Percentiles rank a stretch among this genome's conserved stretches.
Conservation (phyloP, 179 eudicot genomes). For the Beta lomatogona region DNA sequence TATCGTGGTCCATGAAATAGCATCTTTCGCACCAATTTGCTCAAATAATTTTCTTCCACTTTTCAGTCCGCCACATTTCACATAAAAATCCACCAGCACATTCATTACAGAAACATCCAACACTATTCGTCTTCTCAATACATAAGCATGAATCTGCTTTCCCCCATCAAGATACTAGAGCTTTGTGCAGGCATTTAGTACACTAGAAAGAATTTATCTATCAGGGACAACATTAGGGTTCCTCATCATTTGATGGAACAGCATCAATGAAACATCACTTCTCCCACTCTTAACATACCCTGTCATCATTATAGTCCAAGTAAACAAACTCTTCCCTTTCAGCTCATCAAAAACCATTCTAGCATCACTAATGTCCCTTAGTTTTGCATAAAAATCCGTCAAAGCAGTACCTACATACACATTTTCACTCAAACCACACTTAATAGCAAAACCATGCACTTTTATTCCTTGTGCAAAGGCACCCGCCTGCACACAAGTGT, state of each 20-base stretch:
- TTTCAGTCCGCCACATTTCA: slow-evolving; percentile 56
- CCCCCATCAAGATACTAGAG: slow-evolving; percentile 58
- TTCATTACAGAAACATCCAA: slow-evolving; percentile 57
- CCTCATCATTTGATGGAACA: slow-evolving; percentile 50
- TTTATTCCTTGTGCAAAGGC: slow-evolving; percentile 37
- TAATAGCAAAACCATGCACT: slow-evolving; percentile 50
- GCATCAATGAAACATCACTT: slow-evolving; percentile 52
- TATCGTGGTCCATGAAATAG: slow-evolving; percentile 69
- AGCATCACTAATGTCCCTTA: slow-evolving; percentile 46
- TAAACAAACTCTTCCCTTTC: slow-evolving; percentile 45
- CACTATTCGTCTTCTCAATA: slow-evolving; percentile 47
- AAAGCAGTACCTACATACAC: slow-evolving; percentile 65
- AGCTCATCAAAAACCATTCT: slow-evolving; percentile 50
- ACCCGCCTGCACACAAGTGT: slow-evolving; percentile 47
- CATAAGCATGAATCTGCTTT: slow-evolving; percentile 62
- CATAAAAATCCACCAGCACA: slow-evolving; percentile 61
- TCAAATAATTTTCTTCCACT: slow-evolving; percentile 48
- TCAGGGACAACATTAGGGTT: slow-evolving; percentile 52
- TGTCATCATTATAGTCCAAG: slow-evolving; percentile 62
- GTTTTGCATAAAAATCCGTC: slow-evolving; percentile 59
- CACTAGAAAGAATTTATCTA: slow-evolving; percentile 56
- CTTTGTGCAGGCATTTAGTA: slow-evolving; percentile 55
- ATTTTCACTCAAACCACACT: slow-evolving; percentile 45
- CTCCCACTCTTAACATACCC: slow-evolving; percentile 55
- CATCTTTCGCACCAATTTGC: slow-evolving; percentile 49